Base-by-base conservation (phyloP, 192 early-diverging fungal genomes). In the Dispira simplex region DNA sequence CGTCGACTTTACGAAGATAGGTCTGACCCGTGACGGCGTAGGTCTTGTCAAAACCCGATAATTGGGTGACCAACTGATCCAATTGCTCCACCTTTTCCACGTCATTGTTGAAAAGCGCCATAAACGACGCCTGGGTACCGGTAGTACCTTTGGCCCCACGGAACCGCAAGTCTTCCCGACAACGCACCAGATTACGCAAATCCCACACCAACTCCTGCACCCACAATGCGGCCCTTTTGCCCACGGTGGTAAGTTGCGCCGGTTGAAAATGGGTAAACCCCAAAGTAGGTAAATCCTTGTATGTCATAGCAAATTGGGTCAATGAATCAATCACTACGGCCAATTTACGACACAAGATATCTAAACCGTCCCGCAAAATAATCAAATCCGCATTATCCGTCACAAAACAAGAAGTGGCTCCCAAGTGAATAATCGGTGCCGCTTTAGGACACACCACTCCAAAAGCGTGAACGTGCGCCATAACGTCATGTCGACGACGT, bases 251-350 rank as follows among this genome's bases (percentile, higher is more conserved):
- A 62, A 98, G 77, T 71, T 98, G 96, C 27, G 96, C 96, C 46
- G 96, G 96, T 75, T 98, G 96, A 79, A 97, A 94, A 74, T 98
- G 96, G 46, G 96, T 98, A 73, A 98, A 98, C 25, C 96, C 96
- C 11, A 98, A 81, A 26, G 96, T 95, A 44, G 96, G 93, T 57
- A 93, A 76, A 63, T 82, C 83, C 67, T 86, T 84, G 78, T 94
- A 85, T 64, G 80, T 68, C 13, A 75, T 70, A 11, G 92, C 90
- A 78, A 98, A 98, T 27, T 69, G 71, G 26, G 84, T 70, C 55
- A 98, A 76, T 45, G 81, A 85, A 67, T 87, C 76, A 68, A 93
- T 88, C 23, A 87, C 88, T 60, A 79, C 75, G 27, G 84, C 93
- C 16, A 98, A 77, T 79, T 98, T 98, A 64, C 78, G 78, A 64